phyloP scores from a whole-genome alignment of 2,329 filamentous ascomycete genomes.

The Botrytis squamosa region DNA sequence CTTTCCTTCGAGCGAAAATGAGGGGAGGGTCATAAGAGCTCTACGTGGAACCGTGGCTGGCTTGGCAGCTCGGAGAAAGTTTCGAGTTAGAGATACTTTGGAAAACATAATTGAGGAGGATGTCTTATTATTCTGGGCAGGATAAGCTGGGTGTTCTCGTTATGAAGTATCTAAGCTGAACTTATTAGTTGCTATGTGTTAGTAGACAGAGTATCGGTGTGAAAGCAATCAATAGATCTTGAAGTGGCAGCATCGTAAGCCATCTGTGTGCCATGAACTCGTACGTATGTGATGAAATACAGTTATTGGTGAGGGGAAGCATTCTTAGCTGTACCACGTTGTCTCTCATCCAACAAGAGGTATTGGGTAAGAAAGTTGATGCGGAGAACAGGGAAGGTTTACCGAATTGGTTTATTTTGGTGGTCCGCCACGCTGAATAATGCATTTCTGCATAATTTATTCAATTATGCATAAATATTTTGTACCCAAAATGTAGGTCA shows the following conservation, averaged over 20 bases:
- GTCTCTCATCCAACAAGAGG: slow-evolving; percentile 8
- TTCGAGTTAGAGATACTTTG: not conserved
- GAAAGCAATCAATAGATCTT: slow-evolving; percentile 12
- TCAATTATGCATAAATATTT: not conserved
- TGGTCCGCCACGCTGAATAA: not conserved
- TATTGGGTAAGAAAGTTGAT: not conserved
- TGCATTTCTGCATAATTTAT: not conserved
- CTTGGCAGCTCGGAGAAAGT: not conserved
- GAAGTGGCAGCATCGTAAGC: not conserved
- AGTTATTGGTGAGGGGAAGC: not conserved
- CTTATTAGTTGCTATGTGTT: slow-evolving; percentile 2
- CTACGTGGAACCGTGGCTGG: slow-evolving; percentile 15
- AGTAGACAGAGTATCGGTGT: not conserved
- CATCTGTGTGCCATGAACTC: not conserved
- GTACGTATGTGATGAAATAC: not conserved
- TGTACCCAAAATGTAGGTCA: not conserved
- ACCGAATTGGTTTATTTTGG: not conserved
- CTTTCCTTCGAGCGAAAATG: slow-evolving; percentile 47
- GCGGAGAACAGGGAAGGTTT: not conserved
- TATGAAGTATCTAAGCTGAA: not conserved
- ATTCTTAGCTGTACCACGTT: not conserved
- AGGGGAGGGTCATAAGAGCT: slow-evolving; percentile 30
- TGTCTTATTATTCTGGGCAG: not conserved
- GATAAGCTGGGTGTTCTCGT: not conserved
- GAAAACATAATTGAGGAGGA: not conserved